Base-by-base conservation (phyloP, 768 basidiomycete species). In the Hemileccinum rubropunctum region DNA sequence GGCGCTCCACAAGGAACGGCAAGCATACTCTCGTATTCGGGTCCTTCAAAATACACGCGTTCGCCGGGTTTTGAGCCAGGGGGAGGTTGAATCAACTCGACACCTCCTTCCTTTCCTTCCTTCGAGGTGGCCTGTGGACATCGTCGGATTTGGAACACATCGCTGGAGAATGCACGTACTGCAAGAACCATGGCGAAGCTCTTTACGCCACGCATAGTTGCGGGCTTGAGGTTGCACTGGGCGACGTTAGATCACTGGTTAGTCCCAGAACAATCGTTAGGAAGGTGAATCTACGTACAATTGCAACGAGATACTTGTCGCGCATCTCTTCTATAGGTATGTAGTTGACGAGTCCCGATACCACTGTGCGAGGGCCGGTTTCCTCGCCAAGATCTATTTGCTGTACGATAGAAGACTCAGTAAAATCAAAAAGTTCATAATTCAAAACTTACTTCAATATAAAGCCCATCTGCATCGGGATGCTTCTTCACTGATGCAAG, bases 141-240 rank as follows among this genome's bases (percentile, higher is more conserved):
- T 23, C 15, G 43, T 63, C 18, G 50, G 23, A 33, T 32, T 33
- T 3, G 46, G 21, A 42, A 33, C 15, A 28, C 21, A 18, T 14
- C 42, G 23, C 17, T 21, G 3, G 10, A 45, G 6, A 40, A 18
- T 33, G 34, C 9, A 68, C 84, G 41, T 67, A 93, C 93, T 63
- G 87, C 88, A 53, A 99, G 84, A 33, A 99, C 88, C 97, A 99
- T 98, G 28, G 94, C 97, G 62, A 88, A 95, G 52, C 93, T 95
- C 75, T 98, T 98, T 59, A 99, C 85, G 2, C 97, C 97, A 51
- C 95, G 85, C 95, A 99, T 98, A 58, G 77, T 85, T 7, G 89
- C 95, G 5, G 95, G 95, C 71, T 99, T 98, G 53, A 99, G 71
- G 68, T 98, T 95, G 67, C 89, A 92, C 88, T 90, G 47, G 11